phyloP scores from a whole-genome alignment of 306 rosid species.

The Myrica gale region DNA sequence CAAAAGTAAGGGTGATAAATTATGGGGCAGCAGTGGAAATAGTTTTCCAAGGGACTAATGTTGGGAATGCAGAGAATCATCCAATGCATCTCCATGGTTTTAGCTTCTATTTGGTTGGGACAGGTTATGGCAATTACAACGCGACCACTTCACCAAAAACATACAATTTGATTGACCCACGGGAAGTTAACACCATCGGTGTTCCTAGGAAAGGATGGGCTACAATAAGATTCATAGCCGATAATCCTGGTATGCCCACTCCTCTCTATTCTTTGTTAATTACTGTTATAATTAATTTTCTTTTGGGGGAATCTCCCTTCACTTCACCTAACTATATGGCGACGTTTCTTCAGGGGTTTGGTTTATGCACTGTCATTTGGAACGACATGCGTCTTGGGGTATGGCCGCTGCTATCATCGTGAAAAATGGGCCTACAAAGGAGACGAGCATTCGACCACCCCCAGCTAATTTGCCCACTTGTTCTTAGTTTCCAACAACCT shows the following conservation, averaged over 20 bases:
- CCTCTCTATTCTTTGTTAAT: neutral
- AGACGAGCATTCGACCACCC: slow-evolving; percentile 33
- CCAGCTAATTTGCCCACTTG: slow-evolving; percentile 39
- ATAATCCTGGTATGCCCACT: slow-evolving; percentile 36
- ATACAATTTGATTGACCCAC: slow-evolving; percentile 36
- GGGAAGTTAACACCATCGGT: slow-evolving; percentile 25
- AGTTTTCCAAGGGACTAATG: slow-evolving; percentile 43
- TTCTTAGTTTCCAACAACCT: neutral
- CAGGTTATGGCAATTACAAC: slow-evolving; percentile 31
- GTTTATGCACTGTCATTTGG: slow-evolving; percentile 48
- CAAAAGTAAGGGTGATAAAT: slow-evolving; percentile 28
- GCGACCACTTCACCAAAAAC: slow-evolving; percentile 4
- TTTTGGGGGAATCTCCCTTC: neutral
- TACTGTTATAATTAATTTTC: neutral
- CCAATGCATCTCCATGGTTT: slow-evolving; percentile 52
- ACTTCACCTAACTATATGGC: neutral
- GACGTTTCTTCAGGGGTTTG: slow-evolving; percentile 37
- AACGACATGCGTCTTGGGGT: slow-evolving; percentile 41
- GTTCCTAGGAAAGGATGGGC: slow-evolving; percentile 47
- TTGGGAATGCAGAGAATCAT: slow-evolving; percentile 40
- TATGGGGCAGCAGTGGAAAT: slow-evolving; percentile 41
- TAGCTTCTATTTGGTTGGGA: slow-evolving; percentile 32
- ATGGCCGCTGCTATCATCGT: slow-evolving; percentile 39
- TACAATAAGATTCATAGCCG: slow-evolving; percentile 37
- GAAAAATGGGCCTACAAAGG: slow-evolving; percentile 30